Evolutionary conservation across 768 basidiomycete species (phyloP), one percentile per base, ranked within the genome.

Genomic region (Lactarius akahatsu): DNA sequence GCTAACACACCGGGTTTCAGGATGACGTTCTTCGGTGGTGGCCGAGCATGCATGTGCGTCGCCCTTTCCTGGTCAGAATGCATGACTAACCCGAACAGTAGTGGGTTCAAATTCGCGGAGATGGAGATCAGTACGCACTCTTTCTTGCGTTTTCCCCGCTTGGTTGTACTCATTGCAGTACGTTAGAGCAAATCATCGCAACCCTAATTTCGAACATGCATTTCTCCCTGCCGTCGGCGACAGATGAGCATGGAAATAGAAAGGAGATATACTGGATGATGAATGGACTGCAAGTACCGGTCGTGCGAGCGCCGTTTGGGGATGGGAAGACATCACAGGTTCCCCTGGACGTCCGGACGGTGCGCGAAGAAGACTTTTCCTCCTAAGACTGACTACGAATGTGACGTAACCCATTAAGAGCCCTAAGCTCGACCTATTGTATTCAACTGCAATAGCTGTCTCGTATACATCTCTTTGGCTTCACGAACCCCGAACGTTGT

Each of bases 181-280:
- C 9, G 26, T 26, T 62, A 78, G 78, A 79, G 65, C 79, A 79
- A 74, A 72, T 79, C 20, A 43, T 78, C 54, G 66, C 74, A 10
- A 78, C 78, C 7, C 73, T 80, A 11, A 41, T 79, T 11, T 74
- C 76, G 16, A 73, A 67, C 7, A 69, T 79, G 59, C 76, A 77
- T 68, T 79, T 80, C 43, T 73, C 77, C 3, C 63, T 77, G 1
- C 75, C 78, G 3, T 70, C 72, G 4, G 69, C 63, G 23, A 63
- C 69, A 5, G 76, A 78, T 62, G 70, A 61, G 30, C 52, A 73
- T 34, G 77, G 78, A 34, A 66, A 70, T 32, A 23, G 70, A 55
- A 79, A 79, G 71, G 74, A 78, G 64, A 71, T 80, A 30, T 75
- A 76, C 57, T 79, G 78, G 79, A 75, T 73, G 68, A 71, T 75